phyloP scores from a whole-genome alignment of 169 alveolate species.

The Pseudocohnilembus persalinus region DNA sequence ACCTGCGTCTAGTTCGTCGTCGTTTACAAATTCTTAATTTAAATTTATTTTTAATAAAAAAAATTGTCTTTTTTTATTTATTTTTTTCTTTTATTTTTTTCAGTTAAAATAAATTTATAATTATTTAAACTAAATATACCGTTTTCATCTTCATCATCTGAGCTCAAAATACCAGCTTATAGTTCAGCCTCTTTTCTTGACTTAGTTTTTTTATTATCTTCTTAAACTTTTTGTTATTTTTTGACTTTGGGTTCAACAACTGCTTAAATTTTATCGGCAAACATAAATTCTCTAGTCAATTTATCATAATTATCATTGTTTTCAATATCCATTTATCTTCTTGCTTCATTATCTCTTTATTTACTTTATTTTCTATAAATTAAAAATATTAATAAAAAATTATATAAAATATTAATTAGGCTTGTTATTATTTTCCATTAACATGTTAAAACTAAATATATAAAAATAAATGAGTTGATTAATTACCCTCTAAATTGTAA shows the following conservation, averaged over 20 bases:
- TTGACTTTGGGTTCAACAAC: background rate
- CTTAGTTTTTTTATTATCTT: background rate
- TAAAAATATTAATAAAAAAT: background rate
- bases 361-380: background rate
- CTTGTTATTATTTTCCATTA: background rate
- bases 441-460: background rate
- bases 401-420: background rate
- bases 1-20: conserved; percentile 5
- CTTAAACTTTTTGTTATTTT: background rate
- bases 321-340: background rate
- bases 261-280: background rate
- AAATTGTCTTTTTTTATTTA: conserved; percentile 3
- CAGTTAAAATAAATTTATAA: background rate
- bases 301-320: conserved; percentile 1
- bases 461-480: background rate
- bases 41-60: background rate
- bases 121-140: background rate
- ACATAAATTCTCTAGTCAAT: background rate
- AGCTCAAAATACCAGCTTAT: background rate
- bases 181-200: background rate
- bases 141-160: background rate
- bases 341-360: background rate
- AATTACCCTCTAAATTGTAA: conserved; percentile 10
- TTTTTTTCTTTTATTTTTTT: background rate
- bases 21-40: background rate